Evolutionary conservation across 1,284 basidiomycete genomes (phyloP).

Genomic region (Trametes sp.): DNA sequence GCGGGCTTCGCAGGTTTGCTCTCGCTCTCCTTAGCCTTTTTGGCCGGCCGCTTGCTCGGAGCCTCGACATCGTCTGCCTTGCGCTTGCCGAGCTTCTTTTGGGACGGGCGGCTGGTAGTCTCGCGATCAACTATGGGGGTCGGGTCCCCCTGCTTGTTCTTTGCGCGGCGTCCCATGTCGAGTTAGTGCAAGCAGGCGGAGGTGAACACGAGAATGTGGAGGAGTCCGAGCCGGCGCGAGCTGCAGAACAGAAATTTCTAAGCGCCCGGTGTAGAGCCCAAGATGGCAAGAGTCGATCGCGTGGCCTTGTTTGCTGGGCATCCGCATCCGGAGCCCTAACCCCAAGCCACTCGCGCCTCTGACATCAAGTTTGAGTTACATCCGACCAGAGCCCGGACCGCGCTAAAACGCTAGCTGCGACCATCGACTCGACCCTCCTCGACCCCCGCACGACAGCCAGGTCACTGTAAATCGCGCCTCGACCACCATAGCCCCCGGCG

Average conservation of each 20-base stretch:
- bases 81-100: constrained; percentile 74
- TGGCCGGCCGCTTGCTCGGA: constrained; percentile 54
- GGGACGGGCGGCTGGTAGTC: constrained; percentile 45
- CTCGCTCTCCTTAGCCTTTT: constrained; percentile 60
- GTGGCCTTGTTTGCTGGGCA: constrained; percentile 4
- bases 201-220: neutral
- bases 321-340: constrained; percentile 1
- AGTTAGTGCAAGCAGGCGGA: constrained; percentile 2
- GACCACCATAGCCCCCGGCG: neutral
- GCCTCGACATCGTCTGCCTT: constrained; percentile 60
- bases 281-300: constrained; percentile 12
- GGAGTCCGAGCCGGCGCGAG: neutral
- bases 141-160: constrained; percentile 89
- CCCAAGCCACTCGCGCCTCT: neutral
- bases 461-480: neutral
- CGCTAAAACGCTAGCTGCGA: neutral
- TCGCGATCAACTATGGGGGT: constrained; percentile 60
- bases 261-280: constrained; percentile 21
- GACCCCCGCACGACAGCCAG: neutral
- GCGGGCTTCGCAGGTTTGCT: constrained; percentile 23
- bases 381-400: neutral
- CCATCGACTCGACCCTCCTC: neutral
- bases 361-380: neutral
- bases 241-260: constrained; percentile 29
- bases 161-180: constrained; percentile 89